These are phyloP conservation scores for Phialocephala sp. DNA, from an alignment of 2,329 filamentous ascomycete species.

Conservation along the genomic window DNA sequence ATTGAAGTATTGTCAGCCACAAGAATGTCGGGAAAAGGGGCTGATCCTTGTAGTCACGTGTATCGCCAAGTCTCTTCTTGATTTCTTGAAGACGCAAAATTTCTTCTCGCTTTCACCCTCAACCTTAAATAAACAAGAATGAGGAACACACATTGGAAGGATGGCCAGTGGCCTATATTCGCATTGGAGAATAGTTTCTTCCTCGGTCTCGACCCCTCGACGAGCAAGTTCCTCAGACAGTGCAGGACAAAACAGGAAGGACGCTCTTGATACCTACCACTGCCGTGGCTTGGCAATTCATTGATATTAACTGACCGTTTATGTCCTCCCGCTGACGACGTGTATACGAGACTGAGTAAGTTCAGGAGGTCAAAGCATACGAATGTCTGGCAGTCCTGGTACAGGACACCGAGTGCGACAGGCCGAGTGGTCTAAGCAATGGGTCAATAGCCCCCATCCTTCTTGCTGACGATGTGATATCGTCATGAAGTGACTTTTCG, in stretches of 20 bases:
- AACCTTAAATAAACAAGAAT: neutral
- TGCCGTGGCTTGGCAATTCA: neutral
- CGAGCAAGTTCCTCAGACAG: neutral
- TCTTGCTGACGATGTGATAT: neutral
- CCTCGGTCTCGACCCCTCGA: neutral
- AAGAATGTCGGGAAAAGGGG: neutral
- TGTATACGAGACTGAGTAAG: neutral
- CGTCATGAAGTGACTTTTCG: neutral
- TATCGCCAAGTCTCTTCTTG: neutral
- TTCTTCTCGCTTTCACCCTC: neutral
- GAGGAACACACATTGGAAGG: neutral
- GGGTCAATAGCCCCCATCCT: neutral
- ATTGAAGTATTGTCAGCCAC: no score
- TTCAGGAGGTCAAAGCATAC: neutral
- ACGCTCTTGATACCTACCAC: neutral
- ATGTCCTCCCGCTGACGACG: neutral
- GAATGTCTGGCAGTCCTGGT: neutral
- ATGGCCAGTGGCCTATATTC: neutral
- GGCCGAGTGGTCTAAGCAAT: constrained; percentile 1
- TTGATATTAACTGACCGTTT: neutral
- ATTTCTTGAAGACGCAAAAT: neutral
- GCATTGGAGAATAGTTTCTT: neutral
- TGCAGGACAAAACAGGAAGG: neutral
- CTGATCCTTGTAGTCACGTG: neutral
- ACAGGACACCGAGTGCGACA: neutral